A percentile compares a stretch with the other conserved stretches of the same genome.
phyloP scores from a whole-genome alignment of 2,329 filamentous ascomycete species.

The Trematosphaeria pertusa region DNA sequence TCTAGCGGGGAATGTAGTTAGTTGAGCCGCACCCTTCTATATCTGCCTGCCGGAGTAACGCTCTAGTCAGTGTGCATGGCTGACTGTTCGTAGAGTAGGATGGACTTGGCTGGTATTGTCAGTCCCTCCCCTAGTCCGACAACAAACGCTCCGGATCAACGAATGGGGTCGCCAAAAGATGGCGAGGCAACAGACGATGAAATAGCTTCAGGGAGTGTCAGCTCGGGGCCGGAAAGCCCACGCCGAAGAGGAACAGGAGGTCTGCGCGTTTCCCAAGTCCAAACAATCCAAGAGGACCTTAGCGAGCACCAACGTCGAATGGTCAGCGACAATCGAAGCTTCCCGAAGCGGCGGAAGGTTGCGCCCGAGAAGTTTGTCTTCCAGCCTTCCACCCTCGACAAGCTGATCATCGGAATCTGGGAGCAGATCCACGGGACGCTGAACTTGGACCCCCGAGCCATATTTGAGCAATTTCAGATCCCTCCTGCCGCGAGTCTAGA shows the following conservation, averaged over 20 bases:
- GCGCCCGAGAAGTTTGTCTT: slow-evolving; percentile 49
- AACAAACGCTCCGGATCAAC: slow-evolving; percentile 11
- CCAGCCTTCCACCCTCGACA: slow-evolving; percentile 57
- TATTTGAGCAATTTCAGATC: slow-evolving; percentile 41
- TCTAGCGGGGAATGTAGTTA: no score
- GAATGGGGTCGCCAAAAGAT: slow-evolving; percentile 12
- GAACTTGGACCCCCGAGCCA: slow-evolving; percentile 49
- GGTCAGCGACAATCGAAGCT: slow-evolving; percentile 38
- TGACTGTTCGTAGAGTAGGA: slow-evolving; percentile 1
- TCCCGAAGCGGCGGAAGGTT: slow-evolving; percentile 42
- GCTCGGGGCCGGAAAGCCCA: slow-evolving; percentile 6
- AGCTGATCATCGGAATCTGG: slow-evolving; percentile 59
- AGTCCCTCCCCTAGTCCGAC: slow-evolving; percentile 33
- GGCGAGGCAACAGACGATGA: slow-evolving; percentile 5
- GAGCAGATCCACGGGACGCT: slow-evolving; percentile 56
- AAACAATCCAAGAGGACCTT: slow-evolving; percentile 34
- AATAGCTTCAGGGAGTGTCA: slow-evolving; percentile 5
- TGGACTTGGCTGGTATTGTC: slow-evolving; percentile 34
- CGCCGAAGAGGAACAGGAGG: slow-evolving; percentile 38
- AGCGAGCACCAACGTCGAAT: slow-evolving; percentile 43
- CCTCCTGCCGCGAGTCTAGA: slow-evolving; percentile 22
- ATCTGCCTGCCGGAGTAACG: no score
- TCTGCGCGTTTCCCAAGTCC: slow-evolving; percentile 33
- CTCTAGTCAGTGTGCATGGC: no score
- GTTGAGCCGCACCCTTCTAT: no score